Base-by-base conservation (phyloP, 257 asterid genomes). In the Marsdenia floribunda region DNA sequence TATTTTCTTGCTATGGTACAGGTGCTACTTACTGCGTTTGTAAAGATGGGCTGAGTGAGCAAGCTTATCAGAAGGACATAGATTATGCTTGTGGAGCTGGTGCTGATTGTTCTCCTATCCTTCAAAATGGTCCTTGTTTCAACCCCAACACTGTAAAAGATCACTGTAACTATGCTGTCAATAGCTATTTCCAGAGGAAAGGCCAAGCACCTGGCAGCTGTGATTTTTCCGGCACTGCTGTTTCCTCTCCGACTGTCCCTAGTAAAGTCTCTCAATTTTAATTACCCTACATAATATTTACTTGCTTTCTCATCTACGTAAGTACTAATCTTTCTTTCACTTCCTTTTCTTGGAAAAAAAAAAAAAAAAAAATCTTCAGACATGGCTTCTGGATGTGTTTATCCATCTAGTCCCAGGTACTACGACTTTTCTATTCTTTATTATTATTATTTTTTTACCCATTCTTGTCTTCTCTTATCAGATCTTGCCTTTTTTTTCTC, bases 51-150 rank as follows among this genome's bases (percentile, higher is more conserved):
- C 0, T 76, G 73, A 68, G 80, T 69, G 87, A 88, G 13, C 0
- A 37, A 3, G 70, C 18, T 46, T 82, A 89, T 49, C 98, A 94
- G 85, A 87, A 81, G 38, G 83, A 58, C 89, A 92, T 92, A 82
- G 99, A 94, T 76, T 94, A 85, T 82, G 97, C 97, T 29, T 94
- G 97, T 82, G 97, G 97, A 57, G 35, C 71, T 74, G 96, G 94
- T 52, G 98, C 96, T 53, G 96, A 90, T 61, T 94, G 99, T 75
- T 38, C 82, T 22, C 85, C 80, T n/a, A 94, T 92, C 78, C 70
- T 44, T 3, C 86, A 80, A 79, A 87, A 78, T 78, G 99, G 93
- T 47, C 72, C 87, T 59, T 91, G 97, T 81, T 94, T 5, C 61
- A 87, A 78, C 70, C 98, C 97, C 3, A 91, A 94, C 73, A 90